A percentile compares a stretch with the other conserved stretches of the same genome.
Evolutionary conservation across 192 early-diverging fungal species (phyloP).

Genomic region (Umbelopsis sp.): DNA sequence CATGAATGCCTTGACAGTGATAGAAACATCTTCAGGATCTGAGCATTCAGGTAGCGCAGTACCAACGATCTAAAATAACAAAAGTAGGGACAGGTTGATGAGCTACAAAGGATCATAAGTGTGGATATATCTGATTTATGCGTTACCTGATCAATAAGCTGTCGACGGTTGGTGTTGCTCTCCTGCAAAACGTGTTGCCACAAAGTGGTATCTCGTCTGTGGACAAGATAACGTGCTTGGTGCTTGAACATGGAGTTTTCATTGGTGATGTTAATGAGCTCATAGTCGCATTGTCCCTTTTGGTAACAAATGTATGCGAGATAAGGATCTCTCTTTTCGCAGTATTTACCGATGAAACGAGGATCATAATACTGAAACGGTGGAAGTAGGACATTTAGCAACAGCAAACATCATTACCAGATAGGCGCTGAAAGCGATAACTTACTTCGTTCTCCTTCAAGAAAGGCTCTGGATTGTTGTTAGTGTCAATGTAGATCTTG

Average conservation of each 20-base stretch:
- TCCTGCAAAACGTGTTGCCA: constrained; percentile 85
- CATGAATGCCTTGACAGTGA: constrained; percentile 99
- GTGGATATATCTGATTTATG: no score
- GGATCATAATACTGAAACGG: constrained; percentile 79
- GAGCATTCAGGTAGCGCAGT: constrained; percentile 92
- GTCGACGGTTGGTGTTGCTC: constrained; percentile 81
- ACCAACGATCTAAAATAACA: constrained; percentile 58
- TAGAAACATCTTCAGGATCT: constrained; percentile 97
- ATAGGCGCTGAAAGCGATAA: not conserved
- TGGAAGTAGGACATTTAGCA: constrained; percentile 5
- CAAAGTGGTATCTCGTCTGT: constrained; percentile 79
- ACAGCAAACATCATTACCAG: not conserved
- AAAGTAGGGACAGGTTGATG: not conserved
- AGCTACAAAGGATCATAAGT: no score
- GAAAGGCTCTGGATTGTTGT: constrained; percentile 97
- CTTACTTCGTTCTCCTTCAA: constrained; percentile 77
- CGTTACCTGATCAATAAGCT: constrained; percentile 92
- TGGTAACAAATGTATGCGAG: constrained; percentile 95
- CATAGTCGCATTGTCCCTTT: constrained; percentile 92
- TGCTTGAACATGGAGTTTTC: constrained; percentile 99
- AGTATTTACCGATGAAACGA: constrained; percentile 94
- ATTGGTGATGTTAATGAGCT: constrained; percentile 94
- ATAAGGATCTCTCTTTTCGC: constrained; percentile 98
- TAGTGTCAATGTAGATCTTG: constrained; percentile 99
- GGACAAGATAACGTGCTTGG: constrained; percentile 95